Base-by-base conservation (phyloP, 2,329 filamentous ascomycete genomes). In the Leptographium flavum region DNA sequence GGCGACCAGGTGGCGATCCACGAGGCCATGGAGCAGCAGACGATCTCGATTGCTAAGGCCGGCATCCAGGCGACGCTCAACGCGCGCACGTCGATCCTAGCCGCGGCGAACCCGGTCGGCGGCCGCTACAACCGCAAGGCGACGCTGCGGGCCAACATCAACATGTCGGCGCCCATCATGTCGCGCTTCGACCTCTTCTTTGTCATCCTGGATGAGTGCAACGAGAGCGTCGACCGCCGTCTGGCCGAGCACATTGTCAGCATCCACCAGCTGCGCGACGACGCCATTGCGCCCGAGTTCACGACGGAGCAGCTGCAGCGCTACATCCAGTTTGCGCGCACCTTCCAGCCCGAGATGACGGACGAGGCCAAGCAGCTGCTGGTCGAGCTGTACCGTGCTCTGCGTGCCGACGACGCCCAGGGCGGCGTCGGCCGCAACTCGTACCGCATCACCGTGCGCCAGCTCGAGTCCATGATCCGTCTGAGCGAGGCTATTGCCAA, bases 21-120 rank as follows among this genome's bases (percentile, higher is more conserved):
- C 74, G 92, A 98, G 77, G 92, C 92, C 48, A 98, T 98, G 92
- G 92, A 98, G 75, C 92, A 98, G 69, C 92, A 98, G 65, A 98
- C 92, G 5, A 98, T 98, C 53, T 95, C 87, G 9, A 98, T 98
- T 57, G 90, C 92, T 49, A 98, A 98, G 66, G 92, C 92, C 5
- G 92, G 92, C 57, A 98, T 98, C 48, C 92, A 98, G 61, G 93
- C 92, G 4, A 98, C 92, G 0, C 75, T 98, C 39, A 98, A 98
- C 58, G 92, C 92, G 3, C 79, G 92, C 45, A 95, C 92, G 1
- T 92, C 83, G 39, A 96, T 98, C 56, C 80, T 98, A 15, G 92
- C 92, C 1, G 92, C 92, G 7, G 92, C 92, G 27, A 98, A 98
- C 62, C 92, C 92, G 0, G 87, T 98, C 5, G 87, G 87, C 25